Evolutionary conservation across 2,329 filamentous ascomycete genomes (phyloP).

Genomic region (Dothistroma septosporum): DNA sequence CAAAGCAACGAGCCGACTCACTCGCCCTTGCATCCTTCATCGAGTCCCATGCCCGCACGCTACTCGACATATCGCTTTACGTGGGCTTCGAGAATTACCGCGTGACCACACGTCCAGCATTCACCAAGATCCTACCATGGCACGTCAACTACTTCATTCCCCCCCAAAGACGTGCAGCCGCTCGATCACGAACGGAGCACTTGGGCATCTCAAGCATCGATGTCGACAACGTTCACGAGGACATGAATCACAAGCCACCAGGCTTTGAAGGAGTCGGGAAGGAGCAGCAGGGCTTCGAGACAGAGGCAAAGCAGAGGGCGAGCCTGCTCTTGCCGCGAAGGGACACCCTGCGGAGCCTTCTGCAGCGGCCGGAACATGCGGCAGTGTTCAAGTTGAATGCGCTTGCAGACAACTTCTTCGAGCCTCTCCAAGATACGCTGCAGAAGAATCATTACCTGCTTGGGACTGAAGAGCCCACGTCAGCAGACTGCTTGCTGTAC

Average conservation of each 20-base stretch:
- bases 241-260: conserved; percentile 34
- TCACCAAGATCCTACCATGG: conserved; percentile 74
- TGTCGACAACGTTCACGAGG: conserved; percentile 40
- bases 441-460: conserved; percentile 55
- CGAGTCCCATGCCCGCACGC: conserved; percentile 66
- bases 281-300: conserved; percentile 28
- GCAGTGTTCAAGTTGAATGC: conserved; percentile 72
- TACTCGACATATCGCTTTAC: conserved; percentile 84
- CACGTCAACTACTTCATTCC: conserved; percentile 85
- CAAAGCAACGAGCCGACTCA: conserved; percentile 36
- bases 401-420: conserved; percentile 66
- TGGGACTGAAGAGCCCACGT: conserved; percentile 50
- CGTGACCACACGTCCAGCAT: conserved; percentile 70
- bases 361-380: conserved; percentile 65
- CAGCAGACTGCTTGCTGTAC: conserved; percentile 73
- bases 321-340: conserved; percentile 54
- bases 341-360: conserved; percentile 57
- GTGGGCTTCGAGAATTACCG: conserved; percentile 87
- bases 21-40: conserved; percentile 54
- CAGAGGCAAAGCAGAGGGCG: conserved; percentile 35
- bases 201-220: conserved; percentile 47
- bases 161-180: conserved; percentile 64
- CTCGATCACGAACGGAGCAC: conserved; percentile 60
- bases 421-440: conserved; percentile 63
- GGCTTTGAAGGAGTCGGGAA: conserved; percentile 31